Evolutionary conservation across 805 yeast genomes (phyloP).

Genomic region (Cyberlindnera mycetangii): DNA sequence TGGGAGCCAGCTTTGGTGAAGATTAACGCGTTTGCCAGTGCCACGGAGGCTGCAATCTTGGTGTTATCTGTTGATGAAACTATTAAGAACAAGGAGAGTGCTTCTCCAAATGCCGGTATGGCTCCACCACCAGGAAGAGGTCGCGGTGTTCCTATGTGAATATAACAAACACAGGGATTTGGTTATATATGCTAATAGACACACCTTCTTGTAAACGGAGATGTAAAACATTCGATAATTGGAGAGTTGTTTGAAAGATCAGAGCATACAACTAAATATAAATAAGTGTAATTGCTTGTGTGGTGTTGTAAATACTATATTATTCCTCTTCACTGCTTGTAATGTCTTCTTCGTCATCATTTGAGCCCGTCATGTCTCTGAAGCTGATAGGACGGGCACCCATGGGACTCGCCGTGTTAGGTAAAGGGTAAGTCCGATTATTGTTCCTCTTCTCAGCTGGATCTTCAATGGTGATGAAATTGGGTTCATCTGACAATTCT

Average conservation of each 20-base stretch:
- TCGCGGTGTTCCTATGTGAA: conserved; percentile 57
- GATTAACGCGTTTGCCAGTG: conserved; percentile 89
- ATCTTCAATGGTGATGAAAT: conserved; percentile 12
- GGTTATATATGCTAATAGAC: too few relatives aligned
- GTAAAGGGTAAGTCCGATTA: conserved; percentile 1
- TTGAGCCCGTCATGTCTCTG: conserved; percentile 23
- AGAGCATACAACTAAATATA: neutral
- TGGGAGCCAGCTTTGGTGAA: conserved; percentile 99
- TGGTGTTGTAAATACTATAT: neutral
- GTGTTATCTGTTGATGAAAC: conserved; percentile 97
- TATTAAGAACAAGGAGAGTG: conserved; percentile 66
- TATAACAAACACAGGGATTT: too few relatives aligned
- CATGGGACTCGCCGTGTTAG: conserved; percentile 1
- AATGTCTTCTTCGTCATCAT: conserved; percentile 26
- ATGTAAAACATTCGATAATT: too few relatives aligned
- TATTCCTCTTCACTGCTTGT: conserved; percentile 27
- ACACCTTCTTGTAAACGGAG: too few relatives aligned
- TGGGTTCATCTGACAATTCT: conserved; percentile 8
- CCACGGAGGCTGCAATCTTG: conserved; percentile 94
- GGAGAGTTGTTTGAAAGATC: too few relatives aligned
- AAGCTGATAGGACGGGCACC: conserved; percentile 23
- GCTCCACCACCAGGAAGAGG: conserved; percentile 61
- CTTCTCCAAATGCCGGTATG: conserved; percentile 47
- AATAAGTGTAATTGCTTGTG: too few relatives aligned
- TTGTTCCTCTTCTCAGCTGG: neutral